A percentile compares a stretch with the other conserved stretches of the same genome.
Conservation (phyloP, 1,139 yeast species). For the Kodamaea ohmeri region DNA sequence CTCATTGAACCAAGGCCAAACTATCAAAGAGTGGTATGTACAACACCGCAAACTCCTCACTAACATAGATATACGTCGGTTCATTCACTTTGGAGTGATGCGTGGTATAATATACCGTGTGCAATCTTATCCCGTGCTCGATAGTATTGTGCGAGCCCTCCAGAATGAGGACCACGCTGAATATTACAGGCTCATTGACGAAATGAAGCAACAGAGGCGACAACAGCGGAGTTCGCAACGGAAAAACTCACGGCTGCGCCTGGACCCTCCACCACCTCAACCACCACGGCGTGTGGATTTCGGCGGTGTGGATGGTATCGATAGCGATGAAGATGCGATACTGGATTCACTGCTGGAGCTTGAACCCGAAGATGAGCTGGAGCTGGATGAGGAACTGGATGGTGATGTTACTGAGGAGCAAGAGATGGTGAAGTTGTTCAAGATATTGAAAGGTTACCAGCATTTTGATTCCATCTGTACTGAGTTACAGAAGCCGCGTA, state of each 20-base stretch:
- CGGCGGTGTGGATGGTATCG: conserved; percentile 6
- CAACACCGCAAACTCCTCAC: conserved; percentile 56
- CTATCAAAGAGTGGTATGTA: conserved; percentile 76
- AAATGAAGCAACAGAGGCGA: conserved; percentile 15
- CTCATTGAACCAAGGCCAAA: conserved; percentile 74
- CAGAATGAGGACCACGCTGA: conserved; percentile 31
- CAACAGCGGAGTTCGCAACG: neutral
- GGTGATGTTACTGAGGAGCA: conserved; percentile 28
- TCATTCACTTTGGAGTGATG: conserved; percentile 81
- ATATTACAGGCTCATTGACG: conserved; percentile 29
- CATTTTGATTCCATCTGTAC: conserved; percentile 75
- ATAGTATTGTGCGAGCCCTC: conserved; percentile 34
- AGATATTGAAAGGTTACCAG: conserved; percentile 55
- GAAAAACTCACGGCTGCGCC: neutral
- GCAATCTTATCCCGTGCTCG: conserved; percentile 67
- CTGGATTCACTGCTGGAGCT: conserved; percentile 7
- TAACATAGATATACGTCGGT: conserved; percentile 76
- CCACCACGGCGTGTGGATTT: conserved; percentile 6
- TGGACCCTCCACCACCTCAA: neutral
- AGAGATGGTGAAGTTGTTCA: conserved; percentile 32
- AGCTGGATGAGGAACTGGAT: conserved; percentile 10
- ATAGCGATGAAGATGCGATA: conserved; percentile 9
- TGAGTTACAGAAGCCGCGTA: conserved; percentile 55
- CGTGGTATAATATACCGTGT: conserved; percentile 82
- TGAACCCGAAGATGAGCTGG: conserved; percentile 10